phyloP scores from a whole-genome alignment of 768 basidiomycete genomes.

The Auricularia cornea region DNA sequence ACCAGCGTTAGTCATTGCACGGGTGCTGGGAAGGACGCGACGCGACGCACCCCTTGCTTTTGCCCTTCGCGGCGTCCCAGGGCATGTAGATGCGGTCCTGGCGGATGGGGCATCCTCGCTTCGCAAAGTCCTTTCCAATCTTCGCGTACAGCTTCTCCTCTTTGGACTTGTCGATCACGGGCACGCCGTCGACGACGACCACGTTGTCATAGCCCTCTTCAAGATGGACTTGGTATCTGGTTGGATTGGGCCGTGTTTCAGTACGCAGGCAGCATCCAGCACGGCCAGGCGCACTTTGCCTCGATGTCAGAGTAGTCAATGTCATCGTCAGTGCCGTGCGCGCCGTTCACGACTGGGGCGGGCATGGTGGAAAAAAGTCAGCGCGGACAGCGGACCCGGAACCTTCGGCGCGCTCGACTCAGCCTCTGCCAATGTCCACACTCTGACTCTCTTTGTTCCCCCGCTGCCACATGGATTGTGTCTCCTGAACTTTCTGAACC shows the following conservation, averaged over 20 bases:
- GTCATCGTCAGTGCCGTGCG: slow-evolving; percentile 39
- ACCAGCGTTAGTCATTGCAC: slow-evolving; percentile 5
- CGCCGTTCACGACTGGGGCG: slow-evolving; percentile 28
- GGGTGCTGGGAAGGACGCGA: neutral
- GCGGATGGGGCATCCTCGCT: slow-evolving; percentile 70
- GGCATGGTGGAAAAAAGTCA: neutral
- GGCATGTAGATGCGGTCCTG: slow-evolving; percentile 77
- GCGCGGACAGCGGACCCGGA: neutral
- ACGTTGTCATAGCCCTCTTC: slow-evolving; percentile 87
- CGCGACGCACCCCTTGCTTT: slow-evolving; percentile 79
- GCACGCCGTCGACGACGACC: slow-evolving; percentile 87
- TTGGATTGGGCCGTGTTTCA: slow-evolving; percentile 1
- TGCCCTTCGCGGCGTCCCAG: slow-evolving; percentile 72
- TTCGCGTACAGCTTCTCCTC: slow-evolving; percentile 73
- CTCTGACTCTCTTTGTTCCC: too few relatives aligned
- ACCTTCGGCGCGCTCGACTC: neutral
- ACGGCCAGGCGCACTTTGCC: slow-evolving; percentile 48
- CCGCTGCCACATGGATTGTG: too few relatives aligned
- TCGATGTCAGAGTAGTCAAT: slow-evolving; percentile 89
- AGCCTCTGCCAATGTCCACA: too few relatives aligned
- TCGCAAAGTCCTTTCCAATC: slow-evolving; percentile 75
- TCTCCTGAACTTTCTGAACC: too few relatives aligned
- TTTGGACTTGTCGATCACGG: slow-evolving; percentile 80
- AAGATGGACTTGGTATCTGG: slow-evolving; percentile 79
- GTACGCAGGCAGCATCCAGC: slow-evolving; percentile 1